These are phyloP conservation scores for Heterobasidion parviporum DNA, from an alignment of 1,284 basidiomycete species.

Conservation along the genomic window DNA sequence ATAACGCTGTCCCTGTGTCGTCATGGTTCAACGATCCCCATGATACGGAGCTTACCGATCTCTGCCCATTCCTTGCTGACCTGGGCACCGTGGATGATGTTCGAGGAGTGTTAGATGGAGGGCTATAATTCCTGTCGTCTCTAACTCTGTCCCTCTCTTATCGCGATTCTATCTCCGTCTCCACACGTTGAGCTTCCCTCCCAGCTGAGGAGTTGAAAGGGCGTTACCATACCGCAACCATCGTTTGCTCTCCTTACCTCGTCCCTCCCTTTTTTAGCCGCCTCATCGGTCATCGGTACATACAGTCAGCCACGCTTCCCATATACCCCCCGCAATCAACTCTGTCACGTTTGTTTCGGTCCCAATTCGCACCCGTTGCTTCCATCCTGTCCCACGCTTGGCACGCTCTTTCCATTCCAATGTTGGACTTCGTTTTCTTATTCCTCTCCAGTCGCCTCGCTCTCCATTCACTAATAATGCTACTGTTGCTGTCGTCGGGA, in stretches of 20 bases:
- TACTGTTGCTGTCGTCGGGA: slow-evolving; percentile 2
- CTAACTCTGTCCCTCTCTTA: not conserved
- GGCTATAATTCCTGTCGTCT: slow-evolving; percentile 36
- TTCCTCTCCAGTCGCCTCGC: not conserved
- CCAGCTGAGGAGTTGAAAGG: not conserved
- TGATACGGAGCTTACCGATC: slow-evolving; percentile 93
- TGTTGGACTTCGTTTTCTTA: not conserved
- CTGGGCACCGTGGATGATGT: slow-evolving; percentile 84
- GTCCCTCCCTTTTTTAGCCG: slow-evolving; percentile 12
- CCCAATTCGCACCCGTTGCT: not conserved
- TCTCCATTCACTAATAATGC: not conserved
- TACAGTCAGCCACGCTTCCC: slow-evolving; percentile 14
- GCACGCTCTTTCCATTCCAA: not conserved
- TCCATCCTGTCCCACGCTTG: not conserved
- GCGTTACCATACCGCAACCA: not conserved
- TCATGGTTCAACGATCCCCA: slow-evolving; percentile 99
- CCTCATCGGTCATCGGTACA: slow-evolving; percentile 24
- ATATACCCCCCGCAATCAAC: slow-evolving; percentile 31
- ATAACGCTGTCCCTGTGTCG: slow-evolving; percentile 97
- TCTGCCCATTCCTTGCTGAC: slow-evolving; percentile 91
- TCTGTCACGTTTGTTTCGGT: slow-evolving; percentile 11
- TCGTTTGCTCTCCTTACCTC: not conserved
- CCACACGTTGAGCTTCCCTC: not conserved
- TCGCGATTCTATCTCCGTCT: not conserved
- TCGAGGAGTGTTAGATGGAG: slow-evolving; percentile 84